These are phyloP conservation scores for Barbarea vulgaris DNA, from an alignment of 345 rosid species.

Conservation along the genomic window DNA sequence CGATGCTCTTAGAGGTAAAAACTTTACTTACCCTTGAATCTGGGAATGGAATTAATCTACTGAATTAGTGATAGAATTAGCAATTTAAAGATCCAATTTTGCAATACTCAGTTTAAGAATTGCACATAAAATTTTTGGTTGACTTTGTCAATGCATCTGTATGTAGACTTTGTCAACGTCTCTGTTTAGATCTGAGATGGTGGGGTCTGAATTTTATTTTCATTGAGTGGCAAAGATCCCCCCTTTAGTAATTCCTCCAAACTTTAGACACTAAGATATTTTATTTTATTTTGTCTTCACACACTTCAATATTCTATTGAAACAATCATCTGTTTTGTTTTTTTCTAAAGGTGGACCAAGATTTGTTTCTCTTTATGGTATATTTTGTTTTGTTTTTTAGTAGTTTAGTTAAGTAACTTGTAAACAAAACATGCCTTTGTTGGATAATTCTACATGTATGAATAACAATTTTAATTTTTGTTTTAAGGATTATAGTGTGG, in stretches of 20 bases:
- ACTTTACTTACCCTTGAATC: not conserved
- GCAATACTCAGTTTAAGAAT: not conserved
- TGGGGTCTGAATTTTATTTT: slow-evolving; percentile 25
- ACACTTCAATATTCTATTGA: slow-evolving; percentile 9
- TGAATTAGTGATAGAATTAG: not conserved
- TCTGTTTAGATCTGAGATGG: slow-evolving; percentile 24
- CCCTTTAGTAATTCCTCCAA: slow-evolving; percentile 5
- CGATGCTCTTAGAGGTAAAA: slow-evolving; percentile 75
- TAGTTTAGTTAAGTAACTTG: not conserved
- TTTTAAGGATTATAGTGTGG: not conserved
- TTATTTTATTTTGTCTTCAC: not conserved
- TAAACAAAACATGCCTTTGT: slow-evolving; percentile 1
- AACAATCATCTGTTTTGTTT: not conserved
- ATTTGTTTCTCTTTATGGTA: slow-evolving; percentile 24
- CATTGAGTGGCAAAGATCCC: slow-evolving; percentile 15
- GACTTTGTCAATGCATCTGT: slow-evolving; percentile 33
- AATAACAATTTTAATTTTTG: not conserved
- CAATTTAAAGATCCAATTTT: not conserved
- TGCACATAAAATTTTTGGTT: not conserved
- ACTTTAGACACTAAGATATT: not conserved
- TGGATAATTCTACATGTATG: not conserved
- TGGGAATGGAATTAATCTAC: not conserved
- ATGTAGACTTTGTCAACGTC: slow-evolving; percentile 26
- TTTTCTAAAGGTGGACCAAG: not conserved
- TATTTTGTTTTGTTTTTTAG: not conserved